Evolutionary conservation across 306 rosid species (phyloP).

Genomic region (Cucurbita ficifolia): DNA sequence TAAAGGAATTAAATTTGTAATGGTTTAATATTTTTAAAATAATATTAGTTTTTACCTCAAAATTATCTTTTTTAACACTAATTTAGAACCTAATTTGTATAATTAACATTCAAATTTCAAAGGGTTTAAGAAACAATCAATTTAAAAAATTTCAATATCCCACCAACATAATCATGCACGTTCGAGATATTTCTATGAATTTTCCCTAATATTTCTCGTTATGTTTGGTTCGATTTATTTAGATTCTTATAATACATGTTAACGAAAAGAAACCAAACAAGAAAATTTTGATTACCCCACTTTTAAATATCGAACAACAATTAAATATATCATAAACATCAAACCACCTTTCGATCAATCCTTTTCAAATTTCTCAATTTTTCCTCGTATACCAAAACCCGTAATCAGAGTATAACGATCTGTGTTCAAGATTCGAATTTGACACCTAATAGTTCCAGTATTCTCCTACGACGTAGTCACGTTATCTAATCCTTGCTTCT

Average conservation of each 20-base stretch:
- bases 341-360: neutral
- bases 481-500: no score
- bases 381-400: neutral
- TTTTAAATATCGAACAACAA: neutral
- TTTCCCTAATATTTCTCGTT: no score
- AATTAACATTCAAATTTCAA: neutral
- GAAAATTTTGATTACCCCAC: neutral
- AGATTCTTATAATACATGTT: neutral
- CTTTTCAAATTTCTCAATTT: neutral
- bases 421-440: no score
- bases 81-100: neutral
- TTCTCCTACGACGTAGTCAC: no score
- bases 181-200: neutral
- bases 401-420: no score
- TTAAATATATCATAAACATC: neutral
- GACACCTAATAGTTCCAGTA: no score
- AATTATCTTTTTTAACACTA: no score
- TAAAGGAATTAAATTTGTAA: neutral
- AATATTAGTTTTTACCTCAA: no score
- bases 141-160: neutral
- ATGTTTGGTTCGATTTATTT: neutral
- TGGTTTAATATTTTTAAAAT: neutral
- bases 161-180: neutral
- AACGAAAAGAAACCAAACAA: neutral
- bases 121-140: neutral